Base-by-base conservation (phyloP, 2,329 filamentous ascomycete genomes). In the Epicoccum nigrum region DNA sequence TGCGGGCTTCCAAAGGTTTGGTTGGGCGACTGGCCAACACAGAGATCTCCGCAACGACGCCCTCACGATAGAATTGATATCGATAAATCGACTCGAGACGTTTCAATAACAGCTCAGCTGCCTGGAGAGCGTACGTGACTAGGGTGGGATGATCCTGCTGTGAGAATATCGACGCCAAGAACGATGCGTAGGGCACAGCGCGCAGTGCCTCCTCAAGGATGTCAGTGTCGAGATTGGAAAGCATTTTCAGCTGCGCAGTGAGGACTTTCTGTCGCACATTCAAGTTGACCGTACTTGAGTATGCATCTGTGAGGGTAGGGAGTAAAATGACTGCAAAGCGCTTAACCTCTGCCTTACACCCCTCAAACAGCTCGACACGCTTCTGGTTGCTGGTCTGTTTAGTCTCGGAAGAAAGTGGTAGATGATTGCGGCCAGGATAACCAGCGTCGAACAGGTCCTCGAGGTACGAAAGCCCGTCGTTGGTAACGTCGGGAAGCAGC, bases 31-130 rank as follows among this genome's bases (percentile, higher is more conserved):
- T 81, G 1, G 91, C 87, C 25, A 99, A 79, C 67, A 92, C 93
- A 23, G 86, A 82, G 43, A 99, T 95, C 71, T 99, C 93, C 1
- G 88, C 82, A 62, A 97, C 92, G 34, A 99, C 94, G 28, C 94
- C 94, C 75, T 99, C 95, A 0, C 94, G 89, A 68, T 99, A 96
- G 62, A 99, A 93, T 64, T 99, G 95, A 65, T 97, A 96, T 20
- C 90, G 87, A 69, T 99, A 99, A 23, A 97, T 89, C 17, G 87
- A 82, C 56, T 92, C 90, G 5, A 99, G 79, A 15, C 95, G 86
- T 64, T 86, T 87, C 53, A 97, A 82, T 1, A 99, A 82, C 5
- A 99, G 79, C 71, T 97, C 92, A 0, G 93, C 90, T 30, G 92
- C 93, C 67, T 96, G 90, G 13, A 99, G 79, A 15, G 91, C 93